Evolutionary conservation across 1,284 basidiomycete species (phyloP), one percentile per base, ranked within the genome.

Genomic region (Melampsora abietis-canadensis): DNA sequence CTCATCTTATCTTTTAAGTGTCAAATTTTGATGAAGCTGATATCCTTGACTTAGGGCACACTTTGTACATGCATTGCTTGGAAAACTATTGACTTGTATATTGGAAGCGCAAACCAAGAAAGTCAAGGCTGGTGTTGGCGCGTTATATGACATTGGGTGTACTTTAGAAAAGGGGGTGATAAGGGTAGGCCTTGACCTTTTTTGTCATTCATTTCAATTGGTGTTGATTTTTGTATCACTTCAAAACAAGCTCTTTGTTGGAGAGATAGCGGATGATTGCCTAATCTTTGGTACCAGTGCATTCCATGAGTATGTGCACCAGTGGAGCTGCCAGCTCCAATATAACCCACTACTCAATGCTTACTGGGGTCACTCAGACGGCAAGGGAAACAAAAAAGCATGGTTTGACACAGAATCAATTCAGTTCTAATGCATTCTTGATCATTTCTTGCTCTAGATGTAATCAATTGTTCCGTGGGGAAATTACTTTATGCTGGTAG

Each of bases 221-320:
- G 17, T 37, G 12, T 17, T 31, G 12, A 12, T n/a, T 51, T n/a
- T 57, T 1, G 21, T 10, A 54, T 12, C 5, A 47, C 4, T 5
- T 17, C 7, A 46, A 2, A 24, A 27, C 24, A 54, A 67, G 66
- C 66, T 37, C 1, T 8, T 54, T 21, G 21, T 67, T 2, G 21
- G 37, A 4, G 66, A 37, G 4, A 40, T 5, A 5, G 19, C 34
- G 2, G 8, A 54, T 4, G 15, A 62, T 31, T 57, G 15, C 12
- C 30, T 74, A 15, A 6, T 6, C 1, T 66, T 66, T 66, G 65
- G 65, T 1, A 66, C 65, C 2, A 48, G 46, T 2, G 46, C 54
- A 12, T 66, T 66, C 46, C 65, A 66, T 66, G 65, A 46, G 3
- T 66, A 66, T 37, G 65, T 51, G 21, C 65, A 66, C 30, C 31